Percentiles rank a stretch among this genome's conserved stretches.
These are phyloP conservation scores for Linnemannia zychae DNA, from an alignment of 192 early-diverging fungal genomes.

Conservation along the genomic window DNA sequence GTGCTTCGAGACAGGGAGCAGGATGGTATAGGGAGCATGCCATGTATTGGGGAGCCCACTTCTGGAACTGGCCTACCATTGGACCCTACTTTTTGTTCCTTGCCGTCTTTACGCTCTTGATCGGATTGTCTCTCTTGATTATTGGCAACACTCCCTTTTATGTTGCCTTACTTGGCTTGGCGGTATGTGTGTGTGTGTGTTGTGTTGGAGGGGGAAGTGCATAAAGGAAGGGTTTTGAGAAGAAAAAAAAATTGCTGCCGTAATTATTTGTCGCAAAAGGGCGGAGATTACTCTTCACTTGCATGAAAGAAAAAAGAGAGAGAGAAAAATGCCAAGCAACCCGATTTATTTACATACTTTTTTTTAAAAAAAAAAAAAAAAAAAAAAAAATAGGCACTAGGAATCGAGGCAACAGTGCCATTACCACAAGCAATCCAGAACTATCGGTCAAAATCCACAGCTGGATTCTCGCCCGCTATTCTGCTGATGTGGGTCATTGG, in stretches of 20 bases:
- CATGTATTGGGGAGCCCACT: slow-evolving; percentile 32
- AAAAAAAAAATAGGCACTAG: slow-evolving; percentile 47
- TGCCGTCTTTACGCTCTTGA: slow-evolving; percentile 30
- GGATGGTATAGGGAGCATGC: slow-evolving; percentile 51
- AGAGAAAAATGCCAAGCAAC: too few relatives aligned
- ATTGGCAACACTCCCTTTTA: slow-evolving; percentile 48
- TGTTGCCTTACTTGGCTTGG: slow-evolving; percentile 46
- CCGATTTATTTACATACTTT: neutral
- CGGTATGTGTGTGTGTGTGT: slow-evolving; percentile 19
- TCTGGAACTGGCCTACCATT: slow-evolving; percentile 54
- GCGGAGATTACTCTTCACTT: too few relatives aligned
- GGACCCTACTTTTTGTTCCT: slow-evolving; percentile 42
- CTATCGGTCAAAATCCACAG: slow-evolving; percentile 58
- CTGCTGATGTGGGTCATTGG: slow-evolving; percentile 67
- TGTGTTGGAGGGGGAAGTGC: too few relatives aligned
- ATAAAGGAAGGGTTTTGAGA: too few relatives aligned
- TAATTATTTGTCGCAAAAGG: too few relatives aligned
- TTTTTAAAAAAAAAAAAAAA: too few relatives aligned
- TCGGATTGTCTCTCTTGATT: slow-evolving; percentile 46
- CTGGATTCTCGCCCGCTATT: slow-evolving; percentile 64
- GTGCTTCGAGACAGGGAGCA: slow-evolving; percentile 32
- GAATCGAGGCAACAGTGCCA: slow-evolving; percentile 72
- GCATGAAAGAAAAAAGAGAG: too few relatives aligned
- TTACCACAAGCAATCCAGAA: slow-evolving; percentile 68
- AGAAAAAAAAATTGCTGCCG: too few relatives aligned